Evolutionary conservation across 1,139 yeast species (phyloP).

Genomic region (Lodderomyces oxycetoniae): DNA sequence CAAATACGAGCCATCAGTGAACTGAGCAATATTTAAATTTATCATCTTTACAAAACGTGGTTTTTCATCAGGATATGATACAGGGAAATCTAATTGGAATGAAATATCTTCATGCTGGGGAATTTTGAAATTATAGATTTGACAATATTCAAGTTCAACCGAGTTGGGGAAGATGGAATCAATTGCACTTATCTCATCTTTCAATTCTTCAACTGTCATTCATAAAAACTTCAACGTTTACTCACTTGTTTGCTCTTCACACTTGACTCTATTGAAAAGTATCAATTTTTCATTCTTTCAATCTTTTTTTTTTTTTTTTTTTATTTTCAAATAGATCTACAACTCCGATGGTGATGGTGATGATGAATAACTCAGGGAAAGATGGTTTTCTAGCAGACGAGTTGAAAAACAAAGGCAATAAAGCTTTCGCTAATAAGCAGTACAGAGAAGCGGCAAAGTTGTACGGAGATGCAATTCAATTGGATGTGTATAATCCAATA

Average conservation of each 20-base stretch:
- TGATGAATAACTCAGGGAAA: too few relatives aligned
- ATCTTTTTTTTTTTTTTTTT: too few relatives aligned
- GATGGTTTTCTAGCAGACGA: conserved; percentile 22
- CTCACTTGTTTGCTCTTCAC: background rate
- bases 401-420: conserved; percentile 58
- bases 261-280: too few relatives aligned
- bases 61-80: conserved; percentile 58
- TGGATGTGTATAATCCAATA: conserved; percentile 55
- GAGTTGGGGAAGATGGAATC: conserved; percentile 84
- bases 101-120: conserved; percentile 60
- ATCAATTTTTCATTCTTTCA: too few relatives aligned
- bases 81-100: conserved; percentile 66
- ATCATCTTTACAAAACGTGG: conserved; percentile 55
- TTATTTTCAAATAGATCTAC: too few relatives aligned
- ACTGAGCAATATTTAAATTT: conserved; percentile 27
- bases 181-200: conserved; percentile 78
- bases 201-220: conserved; percentile 54
- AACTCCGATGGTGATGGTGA: too few relatives aligned
- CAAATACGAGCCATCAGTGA: conserved; percentile 42
- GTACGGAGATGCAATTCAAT: conserved; percentile 61
- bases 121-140: conserved; percentile 47
- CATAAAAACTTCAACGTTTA: too few relatives aligned
- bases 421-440: conserved; percentile 52
- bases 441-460: conserved; percentile 54
- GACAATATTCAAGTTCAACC: conserved; percentile 27